Conservation (phyloP, 1,284 basidiomycete genomes). For the Sanghuangporus weigelae region DNA sequence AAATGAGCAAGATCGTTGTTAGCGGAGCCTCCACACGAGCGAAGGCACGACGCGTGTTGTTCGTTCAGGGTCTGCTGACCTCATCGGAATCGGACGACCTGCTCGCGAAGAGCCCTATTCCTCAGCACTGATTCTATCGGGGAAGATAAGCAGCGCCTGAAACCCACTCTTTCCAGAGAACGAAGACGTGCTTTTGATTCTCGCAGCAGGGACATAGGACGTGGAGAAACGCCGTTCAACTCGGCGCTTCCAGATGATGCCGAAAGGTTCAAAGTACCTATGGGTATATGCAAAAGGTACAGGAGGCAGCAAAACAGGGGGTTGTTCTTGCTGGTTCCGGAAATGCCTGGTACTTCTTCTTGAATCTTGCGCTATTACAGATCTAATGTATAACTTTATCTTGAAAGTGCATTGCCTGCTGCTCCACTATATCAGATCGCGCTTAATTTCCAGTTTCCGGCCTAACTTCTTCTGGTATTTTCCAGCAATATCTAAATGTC, state of each 20-base stretch:
- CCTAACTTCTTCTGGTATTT: too few relatives aligned
- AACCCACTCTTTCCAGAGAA: background rate
- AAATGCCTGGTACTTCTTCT: background rate
- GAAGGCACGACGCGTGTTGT: constrained; percentile 37
- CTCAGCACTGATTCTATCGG: constrained; percentile 32
- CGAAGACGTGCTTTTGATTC: background rate
- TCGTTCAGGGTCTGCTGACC: constrained; percentile 26
- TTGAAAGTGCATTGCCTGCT: too few relatives aligned
- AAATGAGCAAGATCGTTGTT: constrained; percentile 33
- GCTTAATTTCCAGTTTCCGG: too few relatives aligned
- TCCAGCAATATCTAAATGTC: too few relatives aligned
- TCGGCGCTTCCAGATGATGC: background rate
- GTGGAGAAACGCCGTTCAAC: background rate
- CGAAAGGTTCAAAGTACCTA: background rate
- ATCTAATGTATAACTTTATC: background rate
- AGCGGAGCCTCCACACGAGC: constrained; percentile 42
- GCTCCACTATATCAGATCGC: too few relatives aligned
- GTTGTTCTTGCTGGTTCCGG: background rate
- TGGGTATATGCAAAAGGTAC: background rate
- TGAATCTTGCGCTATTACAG: background rate
- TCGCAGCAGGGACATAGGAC: background rate
- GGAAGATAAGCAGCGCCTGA: constrained; percentile 28
- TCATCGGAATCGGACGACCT: constrained; percentile 42
- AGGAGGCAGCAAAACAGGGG: background rate
- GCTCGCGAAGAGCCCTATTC: constrained; percentile 40